A percentile compares a stretch with the other conserved stretches of the same genome.
phyloP scores from a whole-genome alignment of 352 stramenopile species.

The Globisporangium paroecandrum region DNA sequence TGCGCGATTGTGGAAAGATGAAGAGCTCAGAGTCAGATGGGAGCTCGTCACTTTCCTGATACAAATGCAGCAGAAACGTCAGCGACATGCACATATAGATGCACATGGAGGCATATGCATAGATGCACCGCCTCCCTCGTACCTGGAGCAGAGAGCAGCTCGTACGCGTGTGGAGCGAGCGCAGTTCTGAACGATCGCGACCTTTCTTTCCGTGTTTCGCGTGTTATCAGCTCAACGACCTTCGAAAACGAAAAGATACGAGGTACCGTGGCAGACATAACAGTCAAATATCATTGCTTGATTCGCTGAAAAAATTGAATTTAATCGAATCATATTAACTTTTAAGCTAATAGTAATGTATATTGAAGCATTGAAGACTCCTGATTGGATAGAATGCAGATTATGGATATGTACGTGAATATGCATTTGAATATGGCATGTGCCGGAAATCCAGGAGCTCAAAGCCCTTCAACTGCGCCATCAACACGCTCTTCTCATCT shows the following conservation, averaged over 20 bases:
- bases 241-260: conserved; percentile 9
- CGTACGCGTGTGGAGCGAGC: background rate
- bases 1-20: background rate
- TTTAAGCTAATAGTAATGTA: background rate
- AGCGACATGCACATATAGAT: conserved; percentile 1
- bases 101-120: background rate
- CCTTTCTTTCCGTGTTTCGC: conserved; percentile 13
- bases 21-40: background rate
- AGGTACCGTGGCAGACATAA: conserved; percentile 5
- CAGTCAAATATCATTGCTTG: background rate
- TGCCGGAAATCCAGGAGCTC: background rate
- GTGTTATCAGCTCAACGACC: conserved; percentile 6
- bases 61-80: background rate
- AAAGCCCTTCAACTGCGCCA: background rate
- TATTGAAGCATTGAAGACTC: no score
- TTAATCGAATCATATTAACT: no score
- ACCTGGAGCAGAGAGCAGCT: background rate
- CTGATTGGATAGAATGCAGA: conserved; percentile 7
- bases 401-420: conserved; percentile 6
- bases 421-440: background rate
- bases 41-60: conserved; percentile 1
- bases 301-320: background rate
- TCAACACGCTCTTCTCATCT: background rate
- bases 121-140: background rate
- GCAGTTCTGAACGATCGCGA: conserved; percentile 11